Evolutionary conservation across 257 asterid species (phyloP), one percentile per base, ranked within the genome.

Genomic region (Nicotiana knightiana): DNA sequence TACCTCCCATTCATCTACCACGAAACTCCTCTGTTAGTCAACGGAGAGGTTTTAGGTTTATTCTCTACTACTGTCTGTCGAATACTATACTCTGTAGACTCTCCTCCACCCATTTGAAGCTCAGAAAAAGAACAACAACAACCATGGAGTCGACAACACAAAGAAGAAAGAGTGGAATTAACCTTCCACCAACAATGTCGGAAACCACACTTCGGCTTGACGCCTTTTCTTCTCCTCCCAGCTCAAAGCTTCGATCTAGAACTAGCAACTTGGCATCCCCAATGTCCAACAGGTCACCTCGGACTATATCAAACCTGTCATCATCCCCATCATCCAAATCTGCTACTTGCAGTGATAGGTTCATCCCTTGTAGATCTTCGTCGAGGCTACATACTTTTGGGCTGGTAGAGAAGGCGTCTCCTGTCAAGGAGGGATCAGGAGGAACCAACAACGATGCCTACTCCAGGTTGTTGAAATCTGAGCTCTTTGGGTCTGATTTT

Each of bases 311-410:
- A 65, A 96, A 93, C 82, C 85, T 96, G 58, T 92, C 98, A 33
- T 90, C 94, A 0, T 91, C 97, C 0, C 90, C 99, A 0, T 90
- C 97, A 9, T 92, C 96, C 3, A 92, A 90, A 79, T 87, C 97
- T 4, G 84, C 51, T 51, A 91, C 90, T 62, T 94, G 98, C 84
- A 94, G 98, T 82, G 99, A 96, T 79, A 89, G 99, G 88, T 96
- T 96, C 77, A 96, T 96, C 68, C 99, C 99, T 6, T 96, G 99
- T 86, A 87, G 99, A 83, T 96, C 99, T 30, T 94, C 98, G 37
- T 96, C 99, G 65, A 89, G 99, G 92, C 92, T 96, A 62, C 97
- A 94, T 82, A 91, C 98, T 4, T 96, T 96, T 37, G 99, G 99
- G 70, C 90, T 96, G n/a, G 85, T 88, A 48, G 98, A 94, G 84